Percentiles rank a stretch among this genome's conserved stretches.
Conservation (phyloP, 129 eudicot genomes). For the Deinandra increscens region DNA sequence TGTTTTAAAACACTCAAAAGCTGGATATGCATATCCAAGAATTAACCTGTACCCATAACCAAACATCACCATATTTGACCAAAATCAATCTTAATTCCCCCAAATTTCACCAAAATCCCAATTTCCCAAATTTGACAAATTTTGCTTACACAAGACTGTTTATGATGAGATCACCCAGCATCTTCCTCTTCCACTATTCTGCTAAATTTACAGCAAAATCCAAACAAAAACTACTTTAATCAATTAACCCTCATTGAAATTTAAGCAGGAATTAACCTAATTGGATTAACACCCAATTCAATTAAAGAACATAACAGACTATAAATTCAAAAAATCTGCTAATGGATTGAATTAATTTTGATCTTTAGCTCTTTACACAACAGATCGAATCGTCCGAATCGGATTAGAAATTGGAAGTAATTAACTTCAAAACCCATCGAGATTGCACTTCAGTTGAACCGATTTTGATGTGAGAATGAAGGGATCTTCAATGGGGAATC, state of each 20-base stretch:
- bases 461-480: neutral
- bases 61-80: neutral
- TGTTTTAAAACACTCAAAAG: conserved; percentile 90
- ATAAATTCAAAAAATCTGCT: neutral
- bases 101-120: conserved; percentile 12
- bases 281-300: conserved; percentile 23
- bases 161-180: conserved; percentile 69
- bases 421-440: neutral
- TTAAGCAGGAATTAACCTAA: conserved; percentile 18
- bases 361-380: conserved; percentile 10
- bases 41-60: conserved; percentile 50
- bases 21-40: conserved; percentile 96
- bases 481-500: conserved; percentile 17
- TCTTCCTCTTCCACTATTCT: conserved; percentile 24
- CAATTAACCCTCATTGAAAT: neutral
- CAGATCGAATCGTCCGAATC: conserved; percentile 17
- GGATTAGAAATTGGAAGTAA: conserved; percentile 5
- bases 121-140: neutral
- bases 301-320: neutral
- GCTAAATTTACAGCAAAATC: conserved; percentile 16
- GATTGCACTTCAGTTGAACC: neutral
- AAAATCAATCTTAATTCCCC: conserved; percentile 18
- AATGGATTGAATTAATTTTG: conserved; percentile 6
- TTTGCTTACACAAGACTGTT: conserved; percentile 65
- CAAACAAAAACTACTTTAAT: neutral